Evolutionary conservation across 305 asterid species (phyloP).

Genomic region (Solanum chacoense): DNA sequence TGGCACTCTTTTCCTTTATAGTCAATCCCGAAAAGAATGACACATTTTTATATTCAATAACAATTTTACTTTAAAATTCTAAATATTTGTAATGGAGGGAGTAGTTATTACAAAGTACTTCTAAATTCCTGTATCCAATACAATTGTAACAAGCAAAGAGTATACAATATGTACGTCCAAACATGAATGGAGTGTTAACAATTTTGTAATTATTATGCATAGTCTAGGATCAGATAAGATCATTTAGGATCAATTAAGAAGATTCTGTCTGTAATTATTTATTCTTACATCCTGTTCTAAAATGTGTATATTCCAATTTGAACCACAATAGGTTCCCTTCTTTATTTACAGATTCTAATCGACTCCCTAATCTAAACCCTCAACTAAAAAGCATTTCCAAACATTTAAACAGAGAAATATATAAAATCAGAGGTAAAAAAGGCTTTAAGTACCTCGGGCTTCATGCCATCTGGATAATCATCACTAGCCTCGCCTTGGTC

Average conservation of each 20-base stretch:
- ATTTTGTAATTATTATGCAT: not conserved
- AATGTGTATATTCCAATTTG: not conserved
- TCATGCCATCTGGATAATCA: conserved; percentile 50
- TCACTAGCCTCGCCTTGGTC: conserved; percentile 55
- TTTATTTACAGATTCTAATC: not conserved
- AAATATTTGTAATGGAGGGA: not conserved
- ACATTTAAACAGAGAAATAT: not conserved
- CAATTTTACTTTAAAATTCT: not conserved
- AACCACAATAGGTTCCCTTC: not conserved
- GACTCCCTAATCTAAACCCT: not conserved
- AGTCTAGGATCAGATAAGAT: not conserved
- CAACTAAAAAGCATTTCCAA: not conserved
- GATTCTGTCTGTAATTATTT: not conserved
- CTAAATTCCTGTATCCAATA: not conserved
- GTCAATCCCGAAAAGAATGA: not conserved
- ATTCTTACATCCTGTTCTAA: not conserved
- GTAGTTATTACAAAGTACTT: not conserved
- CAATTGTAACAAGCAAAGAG: not conserved
- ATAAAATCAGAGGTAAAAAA: not conserved
- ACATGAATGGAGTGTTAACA: not conserved
- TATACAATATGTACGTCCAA: not conserved
- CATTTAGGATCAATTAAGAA: not conserved
- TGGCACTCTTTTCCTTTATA: not conserved
- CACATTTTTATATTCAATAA: not conserved
- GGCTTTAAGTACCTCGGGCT: conserved; percentile 39